Base-by-base conservation (phyloP, 192 early-diverging fungal species). In the Podila epigama region DNA sequence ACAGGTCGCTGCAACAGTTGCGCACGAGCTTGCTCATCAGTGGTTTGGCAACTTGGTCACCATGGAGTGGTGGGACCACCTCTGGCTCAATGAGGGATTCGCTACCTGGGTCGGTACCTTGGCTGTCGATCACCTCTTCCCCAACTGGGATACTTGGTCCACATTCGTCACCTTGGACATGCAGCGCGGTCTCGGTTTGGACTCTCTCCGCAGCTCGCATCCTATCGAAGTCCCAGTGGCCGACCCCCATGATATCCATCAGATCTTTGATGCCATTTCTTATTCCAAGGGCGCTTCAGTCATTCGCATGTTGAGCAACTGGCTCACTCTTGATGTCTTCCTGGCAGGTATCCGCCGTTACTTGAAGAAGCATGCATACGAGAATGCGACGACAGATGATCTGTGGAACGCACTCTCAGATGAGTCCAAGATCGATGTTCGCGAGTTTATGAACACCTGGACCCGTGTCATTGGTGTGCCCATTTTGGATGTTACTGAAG, bases 61-160 rank as follows among this genome's bases (percentile, higher is more conserved):
- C 4, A 95, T 95, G 92, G 90, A 93, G 72, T 97, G 95, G 73
- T 98, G 96, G 96, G 91, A 87, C 77, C 87, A 91, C 70, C 81
- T 97, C 31, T 98, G 96, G 96, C 84, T 98, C 65, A 98, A 98
- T 77, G 97, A 98, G 83, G 95, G 95, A 54, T 98, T 98, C 84
- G 97, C 97, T 37, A 97, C 97, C 28, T 98, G 95, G 89, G 95
- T 95, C 28, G 96, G 95, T 32, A 92, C 88, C 64, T 79, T 96
- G 54, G 95, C 94, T 48, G 91, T 92, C 15, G 95, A 94, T 72
- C 77, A 95, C 51, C 75, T 96, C 42, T 97, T 93, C 86, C 97
- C 97, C 36, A 91, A 95, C 54, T 97, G 95, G 94, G 89, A 96
- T 70, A 84, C 95, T 32, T 98, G 94, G 93, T 94, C 93, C 29